Evolutionary conservation across 306 rosid species (phyloP), one percentile per base, ranked within the genome.

Genomic region (Quercus variabilis): DNA sequence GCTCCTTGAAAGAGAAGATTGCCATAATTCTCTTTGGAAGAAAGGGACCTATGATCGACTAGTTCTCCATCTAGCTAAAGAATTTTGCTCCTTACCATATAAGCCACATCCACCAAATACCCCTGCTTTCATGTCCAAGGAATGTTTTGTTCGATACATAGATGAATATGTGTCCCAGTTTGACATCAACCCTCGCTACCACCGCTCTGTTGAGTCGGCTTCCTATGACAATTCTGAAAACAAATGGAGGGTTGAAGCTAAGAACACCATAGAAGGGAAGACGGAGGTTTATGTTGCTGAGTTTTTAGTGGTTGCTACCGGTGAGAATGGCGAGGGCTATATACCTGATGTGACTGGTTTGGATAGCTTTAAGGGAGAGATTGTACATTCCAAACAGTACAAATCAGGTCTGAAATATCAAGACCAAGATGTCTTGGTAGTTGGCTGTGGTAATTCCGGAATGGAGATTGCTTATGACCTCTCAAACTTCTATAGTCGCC

Each of bases 391-490:
- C 1, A 82, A 79, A 4, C 26, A 89, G 28, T 90, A 86, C 46
- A 89, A 79, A 73, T 51, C 70, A 1, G 93, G 93, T 30, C 63
- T 58, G 1, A 76, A 54, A 51, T 89, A 77, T 62, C 60, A 73
- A 43, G 75, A 77, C 0, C 80, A 88, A 73, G 73, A 74, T 4
- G 93, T 88, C 68, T 73, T 90, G 73, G 96, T 92, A 0, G 89
- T 92, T 71, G 96, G 97, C 0, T 83, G 85, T 49, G 91, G 93
- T 1, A 92, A 92, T 79, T 92, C 92, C 0, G 92, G 91, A 18
- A 92, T 92, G 92, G 97, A 92, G 78, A 85, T 88, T 38, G 81
- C 85, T 28, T 83, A 81, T 72, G 87, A 84, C n/a, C 69, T 84
- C 5, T 21, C 70, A 17, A 35, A 76, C 1, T 74, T 9, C 14